These are phyloP conservation scores for Trametes sp. DNA, from an alignment of 1,284 basidiomycete genomes.

Conservation along the genomic window DNA sequence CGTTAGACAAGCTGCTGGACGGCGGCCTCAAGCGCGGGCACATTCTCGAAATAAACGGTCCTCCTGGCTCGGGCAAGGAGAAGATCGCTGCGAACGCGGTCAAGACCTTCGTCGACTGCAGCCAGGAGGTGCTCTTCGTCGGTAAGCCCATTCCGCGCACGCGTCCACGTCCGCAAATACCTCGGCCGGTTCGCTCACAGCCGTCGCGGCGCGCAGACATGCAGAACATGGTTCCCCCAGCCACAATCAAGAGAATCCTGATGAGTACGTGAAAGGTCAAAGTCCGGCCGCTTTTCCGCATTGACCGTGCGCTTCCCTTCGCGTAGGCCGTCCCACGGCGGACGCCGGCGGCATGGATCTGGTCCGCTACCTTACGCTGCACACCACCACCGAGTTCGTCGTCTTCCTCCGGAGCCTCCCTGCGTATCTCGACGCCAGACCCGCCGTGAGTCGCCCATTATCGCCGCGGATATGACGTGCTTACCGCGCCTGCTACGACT, in stretches of 20 bases:
- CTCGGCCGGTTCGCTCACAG: slow-evolving; percentile 16
- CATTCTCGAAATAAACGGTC: slow-evolving; percentile 76
- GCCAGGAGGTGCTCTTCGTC: slow-evolving; percentile 63
- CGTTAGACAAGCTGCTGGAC: slow-evolving; percentile 63
- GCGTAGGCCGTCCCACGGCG: slow-evolving; percentile 36
- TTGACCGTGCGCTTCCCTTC: slow-evolving; percentile 22
- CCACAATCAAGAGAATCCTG: slow-evolving; percentile 51
- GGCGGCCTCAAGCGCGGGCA: slow-evolving; percentile 67
- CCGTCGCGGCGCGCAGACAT: slow-evolving; percentile 53
- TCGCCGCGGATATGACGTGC: slow-evolving; percentile 27
- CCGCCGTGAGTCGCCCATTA: slow-evolving; percentile 50
- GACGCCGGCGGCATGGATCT: slow-evolving; percentile 42
- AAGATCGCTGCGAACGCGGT: slow-evolving; percentile 57
- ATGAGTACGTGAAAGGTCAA: slow-evolving; percentile 42
- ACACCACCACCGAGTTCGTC: slow-evolving; percentile 62
- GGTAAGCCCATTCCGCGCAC: slow-evolving; percentile 51
- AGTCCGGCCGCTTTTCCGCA: slow-evolving; percentile 13
- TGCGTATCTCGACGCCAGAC: slow-evolving; percentile 50
- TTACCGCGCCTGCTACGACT: slow-evolving; percentile 1
- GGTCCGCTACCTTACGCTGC: slow-evolving; percentile 54
- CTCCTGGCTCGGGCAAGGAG: slow-evolving; percentile 74
- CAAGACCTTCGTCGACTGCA: slow-evolving; percentile 51
- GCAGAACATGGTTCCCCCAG: slow-evolving; percentile 68
- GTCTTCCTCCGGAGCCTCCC: slow-evolving; percentile 64
- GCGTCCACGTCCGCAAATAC: slow-evolving; percentile 8